Base-by-base conservation (phyloP, 768 basidiomycete genomes). In the Suillus subalutaceus region DNA sequence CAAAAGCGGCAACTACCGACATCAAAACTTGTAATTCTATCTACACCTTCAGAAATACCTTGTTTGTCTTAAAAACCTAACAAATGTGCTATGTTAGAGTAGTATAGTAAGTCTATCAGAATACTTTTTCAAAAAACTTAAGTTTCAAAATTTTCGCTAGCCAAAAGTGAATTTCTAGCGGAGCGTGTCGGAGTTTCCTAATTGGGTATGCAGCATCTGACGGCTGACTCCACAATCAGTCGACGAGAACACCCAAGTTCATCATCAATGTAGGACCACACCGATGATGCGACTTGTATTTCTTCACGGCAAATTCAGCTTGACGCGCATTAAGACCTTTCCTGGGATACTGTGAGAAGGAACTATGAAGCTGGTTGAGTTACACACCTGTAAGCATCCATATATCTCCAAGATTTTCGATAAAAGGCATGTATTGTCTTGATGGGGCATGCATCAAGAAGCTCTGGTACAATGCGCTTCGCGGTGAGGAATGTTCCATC, bases 221-320 rank as follows among this genome's bases (percentile, higher is more conserved):
- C 2, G 10, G 44, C 44, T 3, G 9, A 46, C 44, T 46, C 44
- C 1, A 1, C 9, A 4, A 46, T 53, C 41, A 56, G 5, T 55
- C 7, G 1, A 46, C 4, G 10, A 56, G 46, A 20, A 66, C 12
- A 30, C 38, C 60, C 52, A 62, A 16, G 3, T 4, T 48, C 53
- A 57, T 66, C 41, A 63, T 63, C 18, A 58, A 20, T n/a, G n/a
- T 18, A 37, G 66, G 62, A 23, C 66, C 6, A 16, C 32, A 66
- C 30, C 10, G n/a, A 37, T 6, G 8, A 46, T 46, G 18, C 3
- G 20, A 44, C 18, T 41, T 46, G 44, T 44, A 44, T 2, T 20
- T 44, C 18, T 9, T 44, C 8, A 44, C 0, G 2, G 44, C 8
- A 20, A 44, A 44, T 44, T 44, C 43, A 44, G 43, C 43, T 9